Base-by-base conservation (phyloP, 306 rosid genomes). In the Luffa acutangula region DNA sequence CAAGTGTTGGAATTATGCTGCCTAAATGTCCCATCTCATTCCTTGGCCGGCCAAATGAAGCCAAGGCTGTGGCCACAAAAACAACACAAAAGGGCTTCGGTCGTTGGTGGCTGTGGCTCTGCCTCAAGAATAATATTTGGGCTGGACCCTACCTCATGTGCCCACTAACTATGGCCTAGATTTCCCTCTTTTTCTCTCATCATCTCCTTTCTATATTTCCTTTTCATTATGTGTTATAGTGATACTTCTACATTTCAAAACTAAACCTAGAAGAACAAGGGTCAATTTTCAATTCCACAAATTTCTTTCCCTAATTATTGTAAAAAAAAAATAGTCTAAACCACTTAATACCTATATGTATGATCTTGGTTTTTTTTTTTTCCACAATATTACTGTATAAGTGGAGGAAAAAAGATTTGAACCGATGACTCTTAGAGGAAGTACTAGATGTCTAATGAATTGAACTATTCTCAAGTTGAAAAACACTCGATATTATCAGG, bases 1-100 rank as follows among this genome's bases (percentile, higher is more conserved):
- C 0, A 43, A 69, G 75, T 69, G 75, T 69, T 69, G 75, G 75
- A 69, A 43, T 43, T 69, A n/a, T 69, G 74, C 51, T 66, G 49
- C 74, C 74, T 66, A 39, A 39, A 43, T 69, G 75, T 69, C 75
- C 34, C 75, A 69, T 69, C 75, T 18, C 52, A 69, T 69, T 69
- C 75, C 11, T 69, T 69, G 75, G 75, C 36, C 58, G 57, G 77
- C 12, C 4, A n/a, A 48, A 21, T 72, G 59, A 25, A 46, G 59
- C 77, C 42, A 45, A 72, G 77, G 6, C 1, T 72, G 53, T 72
- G 77, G 77, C 77, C 77, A 43, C 25, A n/a, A 5, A 71, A 13
- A 20, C 2, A 1, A 31, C 69, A 9, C 69, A 31, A 11, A 66
- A 20, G 1, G 4, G 53, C 53, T n/a, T 69, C n/a, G 25, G 12